These are phyloP conservation scores for Pinus tabuliformis DNA, from an alignment of 75 land plant species.

Conservation along the genomic window DNA sequence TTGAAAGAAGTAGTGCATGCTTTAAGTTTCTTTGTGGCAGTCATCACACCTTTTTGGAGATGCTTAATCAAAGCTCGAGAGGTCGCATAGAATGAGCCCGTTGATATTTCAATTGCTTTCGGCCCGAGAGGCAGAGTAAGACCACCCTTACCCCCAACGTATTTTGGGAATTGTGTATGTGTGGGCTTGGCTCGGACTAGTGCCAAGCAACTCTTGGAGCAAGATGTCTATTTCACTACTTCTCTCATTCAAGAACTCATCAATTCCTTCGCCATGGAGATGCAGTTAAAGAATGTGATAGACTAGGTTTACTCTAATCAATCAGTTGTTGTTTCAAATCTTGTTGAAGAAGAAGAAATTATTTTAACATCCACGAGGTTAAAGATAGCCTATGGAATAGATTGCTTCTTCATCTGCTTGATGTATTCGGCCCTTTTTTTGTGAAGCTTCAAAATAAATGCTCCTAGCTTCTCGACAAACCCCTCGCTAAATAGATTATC, in stretches of 20 bases:
- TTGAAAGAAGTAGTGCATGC: neutral
- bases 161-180: slow-evolving; percentile 48
- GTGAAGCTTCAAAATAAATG: too few relatives aligned
- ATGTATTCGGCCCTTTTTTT: too few relatives aligned
- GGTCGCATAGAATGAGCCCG: neutral
- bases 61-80: slow-evolving; percentile 24
- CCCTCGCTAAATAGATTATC: too few relatives aligned
- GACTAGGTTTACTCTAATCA: slow-evolving; percentile 6
- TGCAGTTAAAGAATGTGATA: slow-evolving; percentile 10
- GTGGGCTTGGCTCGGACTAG: neutral
- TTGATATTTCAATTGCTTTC: neutral
- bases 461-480: too few relatives aligned
- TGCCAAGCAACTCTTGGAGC: slow-evolving; percentile 6
- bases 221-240: neutral
- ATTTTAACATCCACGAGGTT: too few relatives aligned
- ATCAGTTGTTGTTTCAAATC: too few relatives aligned
- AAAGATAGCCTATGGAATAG: too few relatives aligned
- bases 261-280: slow-evolving; percentile 12
- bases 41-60: slow-evolving; percentile 38
- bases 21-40: slow-evolving; percentile 18
- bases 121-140: slow-evolving; percentile 18
- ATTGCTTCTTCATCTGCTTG: too few relatives aligned
- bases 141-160: slow-evolving; percentile 23
- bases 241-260: slow-evolving; percentile 1
- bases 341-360: too few relatives aligned